These are phyloP conservation scores for Thraustochytrium striatum DNA, from an alignment of 352 stramenopile genomes.

Conservation along the genomic window DNA sequence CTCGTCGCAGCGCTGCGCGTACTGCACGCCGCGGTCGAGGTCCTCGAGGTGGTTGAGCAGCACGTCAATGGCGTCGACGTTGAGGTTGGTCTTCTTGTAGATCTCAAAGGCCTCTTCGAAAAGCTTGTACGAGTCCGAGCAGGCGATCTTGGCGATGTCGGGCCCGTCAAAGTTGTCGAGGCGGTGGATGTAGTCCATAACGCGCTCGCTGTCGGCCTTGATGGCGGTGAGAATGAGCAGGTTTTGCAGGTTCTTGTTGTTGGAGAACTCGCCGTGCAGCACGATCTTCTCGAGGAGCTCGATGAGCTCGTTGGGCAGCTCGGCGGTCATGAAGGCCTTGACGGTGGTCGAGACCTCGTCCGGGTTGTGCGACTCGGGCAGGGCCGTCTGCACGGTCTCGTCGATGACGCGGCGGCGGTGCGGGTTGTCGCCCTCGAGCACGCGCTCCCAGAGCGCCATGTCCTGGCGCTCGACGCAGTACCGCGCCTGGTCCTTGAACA, in stretches of 20 bases:
- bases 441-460: conserved; percentile 95
- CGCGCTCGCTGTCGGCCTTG: conserved; percentile 92
- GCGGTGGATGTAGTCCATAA: conserved; percentile 99
- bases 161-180: conserved; percentile 99
- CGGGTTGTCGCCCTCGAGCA: conserved; percentile 68
- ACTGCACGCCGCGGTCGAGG: conserved; percentile 96
- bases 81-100: conserved; percentile 99
- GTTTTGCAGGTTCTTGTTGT: conserved; percentile 99
- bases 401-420: conserved; percentile 94
- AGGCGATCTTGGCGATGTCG: conserved; percentile 97
- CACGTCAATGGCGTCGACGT: conserved; percentile 85
- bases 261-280: conserved; percentile 98
- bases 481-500: conserved; percentile 98
- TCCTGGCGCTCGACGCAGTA: conserved; percentile 99
- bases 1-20: conserved; percentile 96
- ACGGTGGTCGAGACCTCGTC: conserved; percentile 99
- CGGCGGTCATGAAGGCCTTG: conserved; percentile 99
- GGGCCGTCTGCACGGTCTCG: conserved; percentile 97
- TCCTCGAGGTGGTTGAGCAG: conserved; percentile 93
- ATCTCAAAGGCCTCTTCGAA: conserved; percentile 99
- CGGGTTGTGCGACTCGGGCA: conserved; percentile 96
- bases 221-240: conserved; percentile 99
- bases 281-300: conserved; percentile 98
- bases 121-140: conserved; percentile 94
- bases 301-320: conserved; percentile 97